A percentile compares a stretch with the other conserved stretches of the same genome.
phyloP scores from a whole-genome alignment of 129 eudicot species.

The Pseudognaphalium luteoalbum region DNA sequence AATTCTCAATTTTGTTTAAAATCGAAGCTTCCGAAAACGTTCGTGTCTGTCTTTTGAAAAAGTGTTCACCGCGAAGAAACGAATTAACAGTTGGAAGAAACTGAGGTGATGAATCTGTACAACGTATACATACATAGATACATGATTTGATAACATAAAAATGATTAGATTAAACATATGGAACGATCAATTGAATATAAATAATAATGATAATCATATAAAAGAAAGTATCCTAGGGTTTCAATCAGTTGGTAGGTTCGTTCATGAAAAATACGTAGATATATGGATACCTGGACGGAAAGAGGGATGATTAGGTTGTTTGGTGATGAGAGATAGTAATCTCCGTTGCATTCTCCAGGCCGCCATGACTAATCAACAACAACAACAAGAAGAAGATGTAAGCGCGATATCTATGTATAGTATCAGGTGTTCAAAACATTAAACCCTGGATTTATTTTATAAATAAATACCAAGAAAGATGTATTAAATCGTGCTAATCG shows the following conservation, averaged over 20 bases:
- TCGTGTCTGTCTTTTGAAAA: conserved; percentile 33
- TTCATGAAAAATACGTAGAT: neutral
- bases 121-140: conserved; percentile 2
- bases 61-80: conserved; percentile 23
- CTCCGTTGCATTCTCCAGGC: conserved; percentile 44
- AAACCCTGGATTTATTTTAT: too few relatives aligned
- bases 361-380: conserved; percentile 44
- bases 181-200: neutral
- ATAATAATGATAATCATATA: neutral
- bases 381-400: too few relatives aligned
- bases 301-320: conserved; percentile 27
- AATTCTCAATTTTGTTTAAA: conserved; percentile 26
- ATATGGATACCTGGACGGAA: conserved; percentile 32
- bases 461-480: too few relatives aligned
- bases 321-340: conserved; percentile 42
- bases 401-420: too few relatives aligned
- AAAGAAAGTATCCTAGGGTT: conserved; percentile 17
- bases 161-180: neutral
- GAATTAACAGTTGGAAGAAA: conserved; percentile 42
- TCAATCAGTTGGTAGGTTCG: neutral
- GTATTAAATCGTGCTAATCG: too few relatives aligned
- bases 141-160: neutral
- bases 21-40: conserved; percentile 44
- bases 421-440: too few relatives aligned
- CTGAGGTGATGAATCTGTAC: conserved; percentile 36